phyloP scores from a whole-genome alignment of 2,329 filamentous ascomycete species.

The Fusarium sterilihyphosum region DNA sequence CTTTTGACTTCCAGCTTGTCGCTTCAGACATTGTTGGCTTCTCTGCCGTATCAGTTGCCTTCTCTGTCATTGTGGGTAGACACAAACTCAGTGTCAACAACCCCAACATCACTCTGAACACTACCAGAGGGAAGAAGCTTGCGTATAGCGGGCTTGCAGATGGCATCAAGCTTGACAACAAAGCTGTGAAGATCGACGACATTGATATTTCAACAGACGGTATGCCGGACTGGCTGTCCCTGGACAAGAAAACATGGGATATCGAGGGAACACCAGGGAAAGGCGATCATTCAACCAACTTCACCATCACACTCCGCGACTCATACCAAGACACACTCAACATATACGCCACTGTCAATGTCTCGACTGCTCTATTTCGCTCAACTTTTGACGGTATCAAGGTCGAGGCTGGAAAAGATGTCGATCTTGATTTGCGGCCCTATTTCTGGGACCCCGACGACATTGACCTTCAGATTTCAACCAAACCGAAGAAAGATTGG shows the following conservation, averaged over 20 bases:
- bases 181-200: slow-evolving; percentile 58
- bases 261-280: slow-evolving; percentile 72
- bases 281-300: slow-evolving; percentile 67
- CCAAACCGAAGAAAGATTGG: slow-evolving; percentile 55
- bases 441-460: slow-evolving; percentile 55
- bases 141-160: slow-evolving; percentile 62
- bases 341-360: slow-evolving; percentile 58
- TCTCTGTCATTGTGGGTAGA: slow-evolving; percentile 76
- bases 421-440: slow-evolving; percentile 55
- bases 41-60: slow-evolving; percentile 70
- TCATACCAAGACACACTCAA: slow-evolving; percentile 67
- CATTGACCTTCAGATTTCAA: slow-evolving; percentile 50
- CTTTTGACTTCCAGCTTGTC: slow-evolving; percentile 76
- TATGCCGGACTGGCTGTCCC: slow-evolving; percentile 74
- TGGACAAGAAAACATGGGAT: slow-evolving; percentile 69
- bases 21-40: slow-evolving; percentile 86
- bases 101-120: slow-evolving; percentile 65
- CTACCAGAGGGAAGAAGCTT: slow-evolving; percentile 62
- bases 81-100: slow-evolving; percentile 75
- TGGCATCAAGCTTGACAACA: slow-evolving; percentile 67
- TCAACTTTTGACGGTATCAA: slow-evolving; percentile 53
- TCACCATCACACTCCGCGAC: slow-evolving; percentile 71
- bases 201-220: slow-evolving; percentile 62
- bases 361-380: slow-evolving; percentile 53
- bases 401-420: slow-evolving; percentile 52